Evolutionary conservation across 2,329 filamentous ascomycete species (phyloP).

Genomic region (Botryotinia globosa): DNA sequence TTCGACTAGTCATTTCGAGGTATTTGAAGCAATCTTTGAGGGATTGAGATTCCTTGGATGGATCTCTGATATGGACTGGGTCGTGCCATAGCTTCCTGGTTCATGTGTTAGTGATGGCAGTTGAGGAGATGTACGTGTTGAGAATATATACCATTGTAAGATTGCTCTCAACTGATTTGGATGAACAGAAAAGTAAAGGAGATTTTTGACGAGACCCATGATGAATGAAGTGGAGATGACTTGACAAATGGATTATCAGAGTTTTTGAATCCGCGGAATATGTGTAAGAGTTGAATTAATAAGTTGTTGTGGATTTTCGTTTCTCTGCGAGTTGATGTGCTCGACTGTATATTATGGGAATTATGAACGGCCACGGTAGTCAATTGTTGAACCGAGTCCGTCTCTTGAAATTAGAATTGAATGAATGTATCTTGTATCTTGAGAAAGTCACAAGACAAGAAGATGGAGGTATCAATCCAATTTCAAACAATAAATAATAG

Average conservation of each 20-base stretch:
- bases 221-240: conserved; percentile 34
- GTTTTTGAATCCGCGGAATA: neutral
- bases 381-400: neutral
- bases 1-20: conserved; percentile 84
- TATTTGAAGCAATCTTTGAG: conserved; percentile 82
- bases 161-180: conserved; percentile 76
- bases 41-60: conserved; percentile 68
- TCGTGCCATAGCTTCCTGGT: conserved; percentile 94
- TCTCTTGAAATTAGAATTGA: neutral
- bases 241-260: neutral
- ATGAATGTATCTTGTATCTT: neutral
- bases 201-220: conserved; percentile 53
- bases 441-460: neutral
- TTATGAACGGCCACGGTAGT: neutral
- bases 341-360: neutral
- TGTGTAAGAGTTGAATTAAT: neutral
- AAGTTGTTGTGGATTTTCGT: conserved; percentile 2
- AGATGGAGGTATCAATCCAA: neutral
- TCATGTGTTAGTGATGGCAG: conserved; percentile 21
- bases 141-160: conserved; percentile 70
- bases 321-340: neutral
- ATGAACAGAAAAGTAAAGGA: conserved; percentile 72
- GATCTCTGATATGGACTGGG: conserved; percentile 80
- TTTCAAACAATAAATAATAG: neutral
- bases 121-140: neutral